These are phyloP conservation scores for Jatropha podagrica DNA, from an alignment of 441 rosid species.

Conservation along the genomic window DNA sequence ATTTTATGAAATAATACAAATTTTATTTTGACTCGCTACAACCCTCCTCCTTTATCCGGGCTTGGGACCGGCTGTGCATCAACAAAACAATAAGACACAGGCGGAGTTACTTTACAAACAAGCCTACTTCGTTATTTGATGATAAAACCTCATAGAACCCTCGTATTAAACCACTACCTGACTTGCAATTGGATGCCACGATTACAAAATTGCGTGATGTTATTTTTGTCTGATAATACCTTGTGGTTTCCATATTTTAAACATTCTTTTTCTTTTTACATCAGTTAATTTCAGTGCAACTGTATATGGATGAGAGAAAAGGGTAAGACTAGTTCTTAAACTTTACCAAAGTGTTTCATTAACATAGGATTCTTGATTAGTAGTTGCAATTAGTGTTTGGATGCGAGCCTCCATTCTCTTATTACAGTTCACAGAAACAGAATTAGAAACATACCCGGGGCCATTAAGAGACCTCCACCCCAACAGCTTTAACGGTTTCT, in stretches of 20 bases:
- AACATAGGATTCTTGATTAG: not conserved
- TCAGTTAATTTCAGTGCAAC: not conserved
- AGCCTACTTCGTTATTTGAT: not conserved
- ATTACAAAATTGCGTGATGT: too few relatives aligned
- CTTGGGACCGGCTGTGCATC: slow-evolving; percentile 68
- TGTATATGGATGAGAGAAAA: not conserved
- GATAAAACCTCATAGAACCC: not conserved
- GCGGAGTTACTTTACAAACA: slow-evolving; percentile 42
- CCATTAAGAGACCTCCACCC: slow-evolving; percentile 17
- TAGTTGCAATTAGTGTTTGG: not conserved
- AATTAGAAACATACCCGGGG: slow-evolving; percentile 32
- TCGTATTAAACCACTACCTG: too few relatives aligned
- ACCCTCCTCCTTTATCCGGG: slow-evolving; percentile 77
- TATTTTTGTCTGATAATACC: too few relatives aligned
- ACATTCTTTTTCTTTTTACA: not conserved
- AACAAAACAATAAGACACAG: slow-evolving; percentile 33
- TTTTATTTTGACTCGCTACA: not conserved
- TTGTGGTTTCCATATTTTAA: not conserved
- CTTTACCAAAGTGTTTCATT: not conserved
- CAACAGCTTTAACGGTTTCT: slow-evolving; percentile 13
- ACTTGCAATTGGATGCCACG: too few relatives aligned
- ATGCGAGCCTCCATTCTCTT: not conserved
- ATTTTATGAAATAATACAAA: not conserved
- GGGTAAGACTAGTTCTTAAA: not conserved
- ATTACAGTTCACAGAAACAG: not conserved